Evolutionary conservation across 305 asterid genomes (phyloP).

Genomic region (Fraxinus floribunda): DNA sequence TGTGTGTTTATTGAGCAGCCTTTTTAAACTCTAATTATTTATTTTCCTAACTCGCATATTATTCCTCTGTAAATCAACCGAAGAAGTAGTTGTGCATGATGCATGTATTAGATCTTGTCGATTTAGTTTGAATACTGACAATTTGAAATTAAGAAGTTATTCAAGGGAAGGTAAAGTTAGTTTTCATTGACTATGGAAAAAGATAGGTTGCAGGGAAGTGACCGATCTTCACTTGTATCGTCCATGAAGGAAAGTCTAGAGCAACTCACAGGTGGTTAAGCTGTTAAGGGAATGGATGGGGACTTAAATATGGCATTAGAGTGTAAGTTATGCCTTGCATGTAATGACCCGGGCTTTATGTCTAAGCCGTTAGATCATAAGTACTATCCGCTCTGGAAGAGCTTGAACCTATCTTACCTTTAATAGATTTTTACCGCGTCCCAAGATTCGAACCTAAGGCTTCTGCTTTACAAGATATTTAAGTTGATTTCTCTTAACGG

Average conservation of each 20-base stretch:
- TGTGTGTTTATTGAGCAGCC: neutral
- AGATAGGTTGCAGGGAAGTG: neutral
- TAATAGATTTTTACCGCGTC: no score
- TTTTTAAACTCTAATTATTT: neutral
- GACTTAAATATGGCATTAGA: neutral
- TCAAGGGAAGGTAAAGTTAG: neutral
- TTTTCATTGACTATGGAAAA: neutral
- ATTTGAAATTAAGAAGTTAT: neutral
- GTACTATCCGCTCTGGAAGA: neutral
- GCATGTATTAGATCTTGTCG: constrained; percentile 14
- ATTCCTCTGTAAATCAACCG: neutral
- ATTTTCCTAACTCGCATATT: constrained; percentile 13
- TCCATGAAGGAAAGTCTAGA: neutral
- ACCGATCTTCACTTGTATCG: constrained; percentile 1
- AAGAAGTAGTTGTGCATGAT: neutral
- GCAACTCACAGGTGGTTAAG: neutral
- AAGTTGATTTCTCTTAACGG: neutral
- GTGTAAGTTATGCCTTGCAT: neutral
- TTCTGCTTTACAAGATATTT: neutral
- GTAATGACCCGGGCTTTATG: neutral
- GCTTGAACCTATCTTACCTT: neutral
- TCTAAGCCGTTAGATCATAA: neutral
- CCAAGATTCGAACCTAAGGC: neutral
- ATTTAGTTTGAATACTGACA: neutral
- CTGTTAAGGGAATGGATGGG: neutral